Evolutionary conservation across 305 asterid genomes (phyloP), one percentile per base, ranked within the genome.

Genomic region (Fraxinus greggii): DNA sequence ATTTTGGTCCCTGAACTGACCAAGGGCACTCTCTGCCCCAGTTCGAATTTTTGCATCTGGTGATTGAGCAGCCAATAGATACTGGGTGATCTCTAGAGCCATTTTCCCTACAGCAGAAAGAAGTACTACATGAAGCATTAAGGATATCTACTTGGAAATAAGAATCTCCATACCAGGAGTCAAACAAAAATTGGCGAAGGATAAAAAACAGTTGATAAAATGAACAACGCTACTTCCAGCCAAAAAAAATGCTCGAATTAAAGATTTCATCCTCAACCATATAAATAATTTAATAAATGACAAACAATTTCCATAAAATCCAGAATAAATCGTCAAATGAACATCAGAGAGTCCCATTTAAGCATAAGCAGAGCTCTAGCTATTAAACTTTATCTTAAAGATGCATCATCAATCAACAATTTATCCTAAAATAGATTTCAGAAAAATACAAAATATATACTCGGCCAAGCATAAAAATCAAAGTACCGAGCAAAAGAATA

Each of bases 31-130:
- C 85, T 95, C 99, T 9, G 97, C 99, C 51, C 92, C 94, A 6
- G 79, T 92, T 81, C 97, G 94, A 72, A 91, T 85, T 78, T 84
- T 88, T 9, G 97, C 92, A 88, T 93, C 98, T 2, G 93, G 90
- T 19, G 98, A 94, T 83, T 95, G 99, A 75, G 99, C 99, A 72
- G 94, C 88, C 87, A 94, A 85, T 72, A 95, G 92, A 79, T 88
- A 91, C 79, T 91, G 97, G 72, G 98, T 95, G 81, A 95, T 92
- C 78, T 95, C 97, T 84, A 88, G 40, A 2, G 97, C 95, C 97
- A 92, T 92, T 83, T 87, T 56, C 42, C 90, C 98, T 91, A 77
- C 61, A 48, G 26, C 35, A 9, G 23, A 24, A 79, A 17, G 9
- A 78, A 17, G 40, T 15, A 24, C 29, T 8, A 24, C 36, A 26